phyloP scores from a whole-genome alignment of 495 filamentous ascomycete species.

The Hypoxylon crocopeplum region DNA sequence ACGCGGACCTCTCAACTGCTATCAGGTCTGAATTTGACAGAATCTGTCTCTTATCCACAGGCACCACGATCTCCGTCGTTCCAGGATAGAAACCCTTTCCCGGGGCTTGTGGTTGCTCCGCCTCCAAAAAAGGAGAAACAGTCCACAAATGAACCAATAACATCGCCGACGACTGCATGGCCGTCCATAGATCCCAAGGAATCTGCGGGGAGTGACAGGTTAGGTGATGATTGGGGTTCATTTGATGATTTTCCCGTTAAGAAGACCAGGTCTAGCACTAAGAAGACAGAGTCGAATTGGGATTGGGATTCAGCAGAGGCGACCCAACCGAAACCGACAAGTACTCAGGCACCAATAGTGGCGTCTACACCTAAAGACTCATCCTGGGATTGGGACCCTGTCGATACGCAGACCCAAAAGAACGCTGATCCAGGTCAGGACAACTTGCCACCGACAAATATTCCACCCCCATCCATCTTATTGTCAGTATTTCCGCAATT shows the following conservation, averaged over 20 bases:
- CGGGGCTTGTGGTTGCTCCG: slow-evolving; percentile 52
- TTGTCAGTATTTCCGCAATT: slow-evolving; percentile 75
- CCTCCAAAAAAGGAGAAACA: slow-evolving; percentile 41
- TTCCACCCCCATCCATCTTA: slow-evolving; percentile 86
- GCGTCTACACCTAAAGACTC: slow-evolving; percentile 12
- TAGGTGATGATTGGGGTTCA: slow-evolving; percentile 65
- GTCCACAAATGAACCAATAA: slow-evolving; percentile 34
- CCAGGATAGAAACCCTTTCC: slow-evolving; percentile 55
- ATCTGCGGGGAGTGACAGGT: slow-evolving; percentile 33
- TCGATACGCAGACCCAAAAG: slow-evolving; percentile 29
- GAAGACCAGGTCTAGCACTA: slow-evolving; percentile 20
- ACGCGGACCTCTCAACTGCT: slow-evolving; percentile 41
- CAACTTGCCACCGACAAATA: slow-evolving; percentile 75
- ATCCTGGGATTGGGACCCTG: slow-evolving; percentile 41
- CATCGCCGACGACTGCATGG: slow-evolving; percentile 57
- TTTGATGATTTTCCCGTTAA: slow-evolving; percentile 58
- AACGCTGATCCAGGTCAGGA: slow-evolving; percentile 25
- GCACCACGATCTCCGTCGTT: slow-evolving; percentile 60
- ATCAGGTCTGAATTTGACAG: slow-evolving; percentile 27
- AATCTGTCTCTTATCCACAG: slow-evolving; percentile 48
- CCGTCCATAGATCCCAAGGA: slow-evolving; percentile 38
- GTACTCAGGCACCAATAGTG: background rate
- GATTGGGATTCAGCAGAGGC: slow-evolving; percentile 51
- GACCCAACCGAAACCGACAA: slow-evolving; percentile 18
- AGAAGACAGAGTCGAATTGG: slow-evolving; percentile 39